These are phyloP conservation scores for Lachancea sp. DNA, from an alignment of 805 yeast species.

Conservation along the genomic window DNA sequence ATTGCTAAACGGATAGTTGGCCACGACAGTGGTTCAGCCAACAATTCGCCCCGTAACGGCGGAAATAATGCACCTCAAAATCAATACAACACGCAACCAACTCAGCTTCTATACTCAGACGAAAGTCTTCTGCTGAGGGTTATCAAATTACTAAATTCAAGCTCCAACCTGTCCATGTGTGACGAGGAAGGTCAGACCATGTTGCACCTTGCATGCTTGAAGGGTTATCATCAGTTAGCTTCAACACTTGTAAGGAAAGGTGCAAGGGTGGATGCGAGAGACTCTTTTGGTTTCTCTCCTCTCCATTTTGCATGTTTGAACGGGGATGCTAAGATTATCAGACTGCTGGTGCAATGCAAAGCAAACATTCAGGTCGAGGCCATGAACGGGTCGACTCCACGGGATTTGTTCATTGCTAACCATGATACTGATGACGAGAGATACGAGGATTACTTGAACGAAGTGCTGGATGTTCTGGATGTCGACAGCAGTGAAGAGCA, in stretches of 20 bases:
- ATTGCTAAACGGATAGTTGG: conserved; percentile 90
- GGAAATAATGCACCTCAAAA: conserved; percentile 15
- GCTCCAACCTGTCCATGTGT: conserved; percentile 77
- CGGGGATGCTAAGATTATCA: conserved; percentile 65
- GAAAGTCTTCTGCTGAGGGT: conserved; percentile 42
- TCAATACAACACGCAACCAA: conserved; percentile 3
- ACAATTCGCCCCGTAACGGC: conserved; percentile 14
- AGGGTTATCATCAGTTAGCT: conserved; percentile 60
- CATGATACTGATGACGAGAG: conserved; percentile 30
- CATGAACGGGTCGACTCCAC: conserved; percentile 42
- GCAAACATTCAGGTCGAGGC: conserved; percentile 51
- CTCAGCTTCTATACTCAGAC: conserved; percentile 22
- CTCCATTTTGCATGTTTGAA: conserved; percentile 76
- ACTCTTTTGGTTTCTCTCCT: conserved; percentile 79
- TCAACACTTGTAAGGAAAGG: conserved; percentile 57
- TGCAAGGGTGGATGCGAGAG: conserved; percentile 65
- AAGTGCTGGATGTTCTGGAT: conserved; percentile 30
- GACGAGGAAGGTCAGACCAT: conserved; percentile 82
- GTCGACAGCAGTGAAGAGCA: conserved; percentile 8
- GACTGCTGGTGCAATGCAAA: conserved; percentile 54
- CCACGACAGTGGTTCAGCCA: conserved; percentile 29
- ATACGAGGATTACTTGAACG: conserved; percentile 32
- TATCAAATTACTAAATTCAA: conserved; percentile 60
- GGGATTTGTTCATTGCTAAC: conserved; percentile 28
- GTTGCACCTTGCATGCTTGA: conserved; percentile 76